Evolutionary conservation across 1,284 basidiomycete genomes (phyloP), one percentile per base, ranked within the genome.

Genomic region (Apiotrichum sp.): DNA sequence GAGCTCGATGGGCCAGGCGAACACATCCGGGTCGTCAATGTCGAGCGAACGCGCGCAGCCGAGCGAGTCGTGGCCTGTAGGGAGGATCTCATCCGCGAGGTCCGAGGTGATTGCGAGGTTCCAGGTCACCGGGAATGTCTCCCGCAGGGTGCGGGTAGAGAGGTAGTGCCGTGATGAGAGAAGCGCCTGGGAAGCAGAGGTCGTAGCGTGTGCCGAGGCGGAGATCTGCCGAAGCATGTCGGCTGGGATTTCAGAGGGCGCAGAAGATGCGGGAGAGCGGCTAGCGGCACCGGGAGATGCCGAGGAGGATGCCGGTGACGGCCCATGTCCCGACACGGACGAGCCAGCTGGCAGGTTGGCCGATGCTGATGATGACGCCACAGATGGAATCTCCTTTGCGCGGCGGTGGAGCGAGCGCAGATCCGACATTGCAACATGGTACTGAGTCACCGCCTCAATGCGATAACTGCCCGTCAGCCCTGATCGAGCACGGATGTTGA

Each of bases 1-100:
- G 6, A 73, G 54, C 59, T 74, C 72, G 44, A 74, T 73, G 3
- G 72, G 72, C 72, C 72, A 74, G n/a, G 63, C 68, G 51, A 73
- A 74, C 32, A 52, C 53, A 36, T 68, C 64, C 2, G 55, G 51
- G 22, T 61, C 53, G 52, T 73, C 69, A 22, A 69, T 62, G 55
- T 71, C 68, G 44, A 74, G 56, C 43, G 55, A 50, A 29, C 65
- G 65, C 14, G 71, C 71, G 29, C 62, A 54, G 5, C 71, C 71
- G 7, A 74, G 56, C 35, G 51, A 43, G 61, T 74, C 72, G 16
- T 63, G 64, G 0, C 68, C 66, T 0, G 65, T 61, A 9, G 72
- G 67, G 10, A 70, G 46, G 7, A 62, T 51, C 39, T 72, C 65
- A 38, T 73, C 71, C 3, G 66, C 53, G 4, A 74, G 54, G 34